Base-by-base conservation (phyloP, 371 early-diverging fungal species). In the Mucor piriformis region DNA sequence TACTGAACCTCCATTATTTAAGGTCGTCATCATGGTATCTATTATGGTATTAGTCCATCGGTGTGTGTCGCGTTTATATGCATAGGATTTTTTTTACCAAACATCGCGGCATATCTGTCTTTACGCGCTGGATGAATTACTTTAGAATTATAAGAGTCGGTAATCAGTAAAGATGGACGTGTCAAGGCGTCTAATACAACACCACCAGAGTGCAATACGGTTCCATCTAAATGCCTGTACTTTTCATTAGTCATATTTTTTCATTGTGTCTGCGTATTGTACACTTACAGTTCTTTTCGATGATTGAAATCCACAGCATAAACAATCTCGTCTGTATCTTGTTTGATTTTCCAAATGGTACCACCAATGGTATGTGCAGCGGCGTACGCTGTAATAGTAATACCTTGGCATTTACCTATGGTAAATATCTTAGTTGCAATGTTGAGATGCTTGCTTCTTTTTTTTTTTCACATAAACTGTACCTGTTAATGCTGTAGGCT, bases 351-450 rank as follows among this genome's bases (percentile, higher is more conserved):
- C 98, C 97, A 99, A 25, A 99, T 81, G 0, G 97, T 91, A 38
- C 98, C 99, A 66, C 99, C 99, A 49, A 99, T 79, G 0, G 97
- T 91, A 70, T 98, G 95, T 6, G 99, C 99, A 15, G 98, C 97
- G 34, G 91, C 82, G 70, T 92, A 93, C 3, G 99, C 95, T 10
- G 94, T 93, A 43, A 99, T 86, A 0, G 88, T 86, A 12, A 99
- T 92, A 7, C 93, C 94, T 53, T 88, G 79, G 74, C 88, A 88
- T 58, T 95, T 92, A 8, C 90, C 92, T 84, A 42, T 13, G 25
- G 2, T 38, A 23, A 15, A 34, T 7, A n/a, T 8, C 15, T 16
- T 15, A 38, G 16, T 38, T 38, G 16, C 21, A 21, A 18, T 38
- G 55, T 33, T 33, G 16, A 10, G 16, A 37, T 24, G 13, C 48